These are phyloP conservation scores for Picocystis sp. DNA, from an alignment of 163 green algal species.

Conservation along the genomic window DNA sequence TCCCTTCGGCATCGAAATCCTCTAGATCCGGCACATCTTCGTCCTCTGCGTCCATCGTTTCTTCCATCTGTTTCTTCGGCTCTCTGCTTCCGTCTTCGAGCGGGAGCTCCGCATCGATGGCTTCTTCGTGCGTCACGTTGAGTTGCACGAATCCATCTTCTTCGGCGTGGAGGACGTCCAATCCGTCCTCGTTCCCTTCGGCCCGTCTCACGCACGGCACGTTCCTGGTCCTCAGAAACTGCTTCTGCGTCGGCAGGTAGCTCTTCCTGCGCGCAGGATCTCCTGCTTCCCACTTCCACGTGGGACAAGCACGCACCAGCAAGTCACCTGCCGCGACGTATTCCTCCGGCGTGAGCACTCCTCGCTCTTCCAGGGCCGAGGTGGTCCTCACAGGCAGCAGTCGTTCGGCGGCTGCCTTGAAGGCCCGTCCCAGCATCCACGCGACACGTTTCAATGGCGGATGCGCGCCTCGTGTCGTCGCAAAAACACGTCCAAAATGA, in stretches of 20 bases:
- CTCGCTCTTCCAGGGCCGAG: neutral
- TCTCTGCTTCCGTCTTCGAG: neutral
- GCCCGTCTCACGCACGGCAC: constrained; percentile 8
- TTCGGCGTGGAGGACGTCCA: neutral
- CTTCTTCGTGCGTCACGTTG: neutral
- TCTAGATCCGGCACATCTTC: neutral
- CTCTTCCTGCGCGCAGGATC: constrained; percentile 38
- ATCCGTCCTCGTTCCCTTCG: neutral
- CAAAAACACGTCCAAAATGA: too few relatives aligned
- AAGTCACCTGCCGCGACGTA: constrained; percentile 55
- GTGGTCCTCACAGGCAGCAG: too few relatives aligned
- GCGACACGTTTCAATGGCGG: too few relatives aligned
- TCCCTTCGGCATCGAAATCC: neutral
- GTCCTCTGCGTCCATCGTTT: neutral
- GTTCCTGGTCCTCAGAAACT: constrained; percentile 66
- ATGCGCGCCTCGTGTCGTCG: too few relatives aligned
- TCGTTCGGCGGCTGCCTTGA: too few relatives aligned
- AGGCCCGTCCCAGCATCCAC: too few relatives aligned
- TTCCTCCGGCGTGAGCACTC: constrained; percentile 29
- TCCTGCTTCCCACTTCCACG: constrained; percentile 64
- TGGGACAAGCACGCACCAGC: constrained; percentile 60
- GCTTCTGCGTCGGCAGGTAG: constrained; percentile 63
- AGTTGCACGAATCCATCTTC: constrained; percentile 2
- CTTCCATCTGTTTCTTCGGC: neutral
- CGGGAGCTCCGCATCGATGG: constrained; percentile 1